These are phyloP conservation scores for Ophiocordyceps camponoti-floridani DNA, from an alignment of 2,329 filamentous ascomycete genomes.

Conservation along the genomic window DNA sequence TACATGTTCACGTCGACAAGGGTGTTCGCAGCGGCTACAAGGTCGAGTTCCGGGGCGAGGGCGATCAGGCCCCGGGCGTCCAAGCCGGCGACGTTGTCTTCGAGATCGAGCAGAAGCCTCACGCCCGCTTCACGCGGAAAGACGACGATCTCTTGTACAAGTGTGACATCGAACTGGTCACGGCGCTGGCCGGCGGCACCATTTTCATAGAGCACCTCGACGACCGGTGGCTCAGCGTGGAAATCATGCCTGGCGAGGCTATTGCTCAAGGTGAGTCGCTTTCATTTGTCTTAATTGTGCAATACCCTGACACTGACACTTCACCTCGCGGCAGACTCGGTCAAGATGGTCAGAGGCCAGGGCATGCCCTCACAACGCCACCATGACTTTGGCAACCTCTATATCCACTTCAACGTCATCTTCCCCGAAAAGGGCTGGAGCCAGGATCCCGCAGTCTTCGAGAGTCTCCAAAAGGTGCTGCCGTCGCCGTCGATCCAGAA, in stretches of 20 bases:
- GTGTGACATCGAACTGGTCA: constrained; percentile 88
- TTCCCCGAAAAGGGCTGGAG: constrained; percentile 73
- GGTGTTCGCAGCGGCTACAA: constrained; percentile 89
- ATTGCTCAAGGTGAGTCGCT: constrained; percentile 65
- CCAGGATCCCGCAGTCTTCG: constrained; percentile 49
- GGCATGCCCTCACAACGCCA: constrained; percentile 95
- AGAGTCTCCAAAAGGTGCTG: constrained; percentile 69
- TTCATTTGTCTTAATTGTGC: no score
- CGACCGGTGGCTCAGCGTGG: constrained; percentile 87
- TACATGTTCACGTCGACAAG: constrained; percentile 93
- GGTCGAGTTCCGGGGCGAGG: constrained; percentile 92
- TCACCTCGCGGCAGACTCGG: constrained; percentile 40
- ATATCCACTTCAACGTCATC: constrained; percentile 94
- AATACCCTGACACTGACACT: no score
- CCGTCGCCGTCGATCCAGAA: constrained; percentile 47
- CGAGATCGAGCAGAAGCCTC: constrained; percentile 99
- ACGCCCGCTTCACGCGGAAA: constrained; percentile 83
- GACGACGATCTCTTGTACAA: constrained; percentile 93
- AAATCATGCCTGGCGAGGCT: constrained; percentile 85
- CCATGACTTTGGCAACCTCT: constrained; percentile 90
- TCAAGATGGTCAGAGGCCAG: constrained; percentile 91
- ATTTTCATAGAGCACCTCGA: constrained; percentile 94
- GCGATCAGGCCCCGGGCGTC: constrained; percentile 86
- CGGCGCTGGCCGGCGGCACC: constrained; percentile 77
- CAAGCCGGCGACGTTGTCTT: constrained; percentile 94